Base-by-base conservation (phyloP, 495 filamentous ascomycete genomes). In the Baudoinia panamericana region DNA sequence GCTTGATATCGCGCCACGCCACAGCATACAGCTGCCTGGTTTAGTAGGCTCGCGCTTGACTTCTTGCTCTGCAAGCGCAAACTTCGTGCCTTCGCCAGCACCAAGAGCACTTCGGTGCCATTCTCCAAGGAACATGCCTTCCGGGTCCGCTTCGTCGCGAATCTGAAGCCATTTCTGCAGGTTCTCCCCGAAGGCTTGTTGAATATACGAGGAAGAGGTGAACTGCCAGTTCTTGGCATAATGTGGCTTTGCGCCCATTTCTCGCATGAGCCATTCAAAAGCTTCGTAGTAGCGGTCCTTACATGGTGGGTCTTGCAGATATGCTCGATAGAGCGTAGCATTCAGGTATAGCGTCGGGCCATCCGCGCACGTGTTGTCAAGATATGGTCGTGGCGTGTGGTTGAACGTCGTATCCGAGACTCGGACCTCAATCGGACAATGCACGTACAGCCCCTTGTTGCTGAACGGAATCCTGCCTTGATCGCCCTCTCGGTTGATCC, bases 171-270 rank as follows among this genome's bases (percentile, higher is more conserved):
- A 95, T 39, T 68, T 60, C 22, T 63, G 55, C 56, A 90, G 69
- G 30, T 72, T 56, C 5, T 64, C 53, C 6, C 70, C 69, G 46
- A 73, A 79, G 63, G 74, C 71, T 5, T 44, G 33, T 36, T 61
- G 57, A 20, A 83, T 65, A 29, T 81, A 73, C 26, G 68, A 65
- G 7, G 69, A 66, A 1, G 63, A 61, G 11, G 68, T 67, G 12
- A 72, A 69, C 20, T 65, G 63, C 60, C 93, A 96, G 53, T 93
- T 94, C 70, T 97, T 97, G 5, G 92, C 90, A 86, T 90, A 97
- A 60, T 97, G 90, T 23, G 90, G 90, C 33, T 70, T 68, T n/a
- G 84, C 90, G 39, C 81, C 84, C 41, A 93, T 62, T 36, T 94
- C 82, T 24, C 76, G 76, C 90, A 96, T 96, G 33, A 97, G 75